Evolutionary conservation across 805 yeast genomes (phyloP), one percentile per base, ranked within the genome.

Genomic region (Wickerhamiella nectarea): DNA sequence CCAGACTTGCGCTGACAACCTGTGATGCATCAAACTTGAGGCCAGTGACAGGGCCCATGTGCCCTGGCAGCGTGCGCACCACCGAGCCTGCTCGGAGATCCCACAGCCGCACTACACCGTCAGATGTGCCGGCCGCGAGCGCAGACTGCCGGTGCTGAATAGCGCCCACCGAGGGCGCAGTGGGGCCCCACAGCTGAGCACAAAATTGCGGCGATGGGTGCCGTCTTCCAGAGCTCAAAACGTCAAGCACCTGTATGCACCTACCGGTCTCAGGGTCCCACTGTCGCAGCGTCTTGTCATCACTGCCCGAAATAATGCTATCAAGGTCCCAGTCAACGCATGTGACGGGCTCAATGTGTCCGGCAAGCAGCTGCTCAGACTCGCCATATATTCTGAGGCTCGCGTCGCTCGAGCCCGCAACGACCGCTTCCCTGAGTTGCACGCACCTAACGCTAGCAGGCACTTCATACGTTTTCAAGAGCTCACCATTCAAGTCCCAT

Each of bases 71-170:
- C 15, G 48, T 45, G 43, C 57, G 51, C 43, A 46, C 48, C 8
- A 49, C 36, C 49, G 75, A 78, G 3, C 85, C 85, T 19, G 75
- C 66, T 53, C 91, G 67, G 48, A 80, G 59, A 61, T 80, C 91
- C 87, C 89, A 80, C 18, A 80, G 61, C 43, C 91, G 62, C 1
- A 80, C 84, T 6, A 76, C 58, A 1, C 89, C 89, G 58, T 80
- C 89, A 14, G 75, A 74, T 0, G 86, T 76, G 41, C 89, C 91
- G 0, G 85, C 74, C 0, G 89, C 89, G 50, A 80, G 61, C 0
- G 87, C 89, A 0, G 84, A 82, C 53, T 78, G 84, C 53, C 68
- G 75, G 46, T 80, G 75, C 57, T 80, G 87, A 26, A 80, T 56
- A 0, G 82, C 78, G 0, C 82, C 79, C 36, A 80, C 71, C 75